Percentiles rank a stretch among this genome's conserved stretches.
These are phyloP conservation scores for Nicotiana noctiflora DNA, from an alignment of 257 asterid genomes.

Conservation along the genomic window DNA sequence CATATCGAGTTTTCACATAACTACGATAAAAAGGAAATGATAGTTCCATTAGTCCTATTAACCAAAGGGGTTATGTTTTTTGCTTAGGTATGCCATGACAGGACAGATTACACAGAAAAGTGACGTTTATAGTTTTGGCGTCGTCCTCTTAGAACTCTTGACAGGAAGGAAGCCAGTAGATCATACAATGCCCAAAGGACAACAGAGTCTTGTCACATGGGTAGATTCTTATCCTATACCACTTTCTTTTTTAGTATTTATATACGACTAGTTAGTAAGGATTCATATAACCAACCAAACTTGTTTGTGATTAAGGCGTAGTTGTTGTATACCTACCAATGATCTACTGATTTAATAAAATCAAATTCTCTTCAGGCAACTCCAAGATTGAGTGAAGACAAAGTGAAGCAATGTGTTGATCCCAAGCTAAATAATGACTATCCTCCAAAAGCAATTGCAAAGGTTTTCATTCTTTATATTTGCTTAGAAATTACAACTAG, in stretches of 20 bases:
- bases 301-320: neutral
- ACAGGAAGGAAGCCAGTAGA: constrained; percentile 91
- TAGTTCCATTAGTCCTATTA: too few species aligned
- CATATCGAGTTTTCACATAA: neutral
- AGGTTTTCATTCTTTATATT: constrained; percentile 16
- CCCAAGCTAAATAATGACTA: constrained; percentile 62
- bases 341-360: neutral
- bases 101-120: constrained; percentile 85
- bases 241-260: neutral
- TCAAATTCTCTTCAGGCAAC: constrained; percentile 50
- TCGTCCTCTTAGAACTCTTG: constrained; percentile 66
- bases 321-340: neutral
- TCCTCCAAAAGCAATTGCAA: constrained; percentile 84
- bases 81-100: constrained; percentile 75
- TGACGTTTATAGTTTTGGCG: constrained; percentile 85
- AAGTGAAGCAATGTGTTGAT: constrained; percentile 90
- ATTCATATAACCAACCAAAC: neutral
- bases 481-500: too few species aligned
- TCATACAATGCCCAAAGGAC: constrained; percentile 96
- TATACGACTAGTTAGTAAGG: neutral
- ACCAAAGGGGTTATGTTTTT: neutral
- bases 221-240: constrained; percentile 14
- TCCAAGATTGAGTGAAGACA: constrained; percentile 88
- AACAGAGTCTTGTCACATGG: constrained; percentile 90
- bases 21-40: neutral